phyloP scores from a whole-genome alignment of 345 rosid species.

The Arabidopsis arenosa region DNA sequence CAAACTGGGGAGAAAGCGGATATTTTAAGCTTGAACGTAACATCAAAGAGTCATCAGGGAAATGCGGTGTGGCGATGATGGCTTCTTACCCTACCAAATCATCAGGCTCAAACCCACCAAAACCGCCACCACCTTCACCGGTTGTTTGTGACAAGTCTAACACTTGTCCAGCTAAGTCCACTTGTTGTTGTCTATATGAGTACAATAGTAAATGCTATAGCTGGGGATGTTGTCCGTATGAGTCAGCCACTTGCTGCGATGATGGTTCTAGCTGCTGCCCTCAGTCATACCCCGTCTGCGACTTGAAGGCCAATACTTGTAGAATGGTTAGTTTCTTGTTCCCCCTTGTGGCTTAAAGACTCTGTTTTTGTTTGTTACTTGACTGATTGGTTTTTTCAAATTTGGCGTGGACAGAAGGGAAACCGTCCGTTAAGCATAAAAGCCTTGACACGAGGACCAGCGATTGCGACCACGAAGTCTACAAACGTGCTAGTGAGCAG shows the following conservation, averaged over 20 bases:
- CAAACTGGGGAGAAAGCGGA: conserved; percentile 47
- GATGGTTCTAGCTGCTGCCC: conserved; percentile 87
- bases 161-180: conserved; percentile 63
- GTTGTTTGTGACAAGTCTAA: conserved; percentile 63
- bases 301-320: conserved; percentile 68
- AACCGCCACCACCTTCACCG: conserved; percentile 72
- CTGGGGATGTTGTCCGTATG: conserved; percentile 91
- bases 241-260: conserved; percentile 87
- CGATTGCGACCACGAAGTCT: conserved; percentile 46
- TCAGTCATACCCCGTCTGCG: conserved; percentile 72
- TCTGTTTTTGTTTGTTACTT: not conserved
- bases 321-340: conserved; percentile 57
- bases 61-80: conserved; percentile 47
- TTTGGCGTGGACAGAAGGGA: conserved; percentile 56
- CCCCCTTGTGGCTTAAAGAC: not conserved
- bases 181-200: conserved; percentile 78
- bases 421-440: conserved; percentile 62
- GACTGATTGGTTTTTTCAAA: conserved; percentile 18
- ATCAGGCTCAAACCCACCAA: conserved; percentile 70
- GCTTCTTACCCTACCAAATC: conserved; percentile 47
- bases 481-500: conserved; percentile 38
- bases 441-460: conserved; percentile 58
- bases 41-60: conserved; percentile 31
- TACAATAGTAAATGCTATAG: conserved; percentile 62
- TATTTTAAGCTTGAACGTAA: conserved; percentile 44